Conservation (phyloP, 2,329 filamentous ascomycete species). For the Coniochaeta sp. region DNA sequence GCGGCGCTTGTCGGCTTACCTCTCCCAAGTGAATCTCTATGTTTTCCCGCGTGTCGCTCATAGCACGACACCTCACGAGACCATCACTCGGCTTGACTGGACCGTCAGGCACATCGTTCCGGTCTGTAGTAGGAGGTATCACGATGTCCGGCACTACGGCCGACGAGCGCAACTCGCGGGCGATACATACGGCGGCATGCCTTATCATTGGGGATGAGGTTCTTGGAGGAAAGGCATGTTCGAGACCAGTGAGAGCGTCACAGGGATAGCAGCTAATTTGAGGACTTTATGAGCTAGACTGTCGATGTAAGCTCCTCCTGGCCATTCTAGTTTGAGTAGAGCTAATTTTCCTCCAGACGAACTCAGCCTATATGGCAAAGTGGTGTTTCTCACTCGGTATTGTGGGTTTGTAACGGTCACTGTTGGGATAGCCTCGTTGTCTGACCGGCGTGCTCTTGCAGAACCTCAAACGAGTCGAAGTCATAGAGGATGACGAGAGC, state of each 20-base stretch:
- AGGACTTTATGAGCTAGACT: neutral
- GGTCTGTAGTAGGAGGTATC: conserved; percentile 4
- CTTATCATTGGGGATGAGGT: conserved; percentile 98
- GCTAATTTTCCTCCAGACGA: conserved; percentile 37
- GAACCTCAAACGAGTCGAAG: conserved; percentile 79
- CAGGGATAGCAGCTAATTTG: neutral
- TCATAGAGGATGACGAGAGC: conserved; percentile 84
- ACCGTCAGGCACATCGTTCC: conserved; percentile 8
- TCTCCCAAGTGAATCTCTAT: conserved; percentile 37
- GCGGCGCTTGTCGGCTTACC: neutral
- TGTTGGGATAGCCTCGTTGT: neutral
- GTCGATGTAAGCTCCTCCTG: conserved; percentile 5
- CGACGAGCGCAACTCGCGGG: conserved; percentile 51
- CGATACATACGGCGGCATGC: conserved; percentile 84
- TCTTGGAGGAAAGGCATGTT: conserved; percentile 77
- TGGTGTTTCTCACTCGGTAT: conserved; percentile 58
- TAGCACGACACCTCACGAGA: conserved; percentile 62
- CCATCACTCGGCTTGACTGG: conserved; percentile 37
- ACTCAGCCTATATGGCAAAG: conserved; percentile 57
- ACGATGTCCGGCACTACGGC: conserved; percentile 42
- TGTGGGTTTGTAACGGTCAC: conserved; percentile 27
- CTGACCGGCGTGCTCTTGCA: conserved; percentile 17
- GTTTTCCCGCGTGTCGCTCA: conserved; percentile 68
- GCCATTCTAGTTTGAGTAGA: neutral
- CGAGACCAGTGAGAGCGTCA: neutral